Percentiles rank a stretch among this genome's conserved stretches.
Conservation (phyloP, 2,329 filamentous ascomycete species). For the Bipolaris victoriae region DNA sequence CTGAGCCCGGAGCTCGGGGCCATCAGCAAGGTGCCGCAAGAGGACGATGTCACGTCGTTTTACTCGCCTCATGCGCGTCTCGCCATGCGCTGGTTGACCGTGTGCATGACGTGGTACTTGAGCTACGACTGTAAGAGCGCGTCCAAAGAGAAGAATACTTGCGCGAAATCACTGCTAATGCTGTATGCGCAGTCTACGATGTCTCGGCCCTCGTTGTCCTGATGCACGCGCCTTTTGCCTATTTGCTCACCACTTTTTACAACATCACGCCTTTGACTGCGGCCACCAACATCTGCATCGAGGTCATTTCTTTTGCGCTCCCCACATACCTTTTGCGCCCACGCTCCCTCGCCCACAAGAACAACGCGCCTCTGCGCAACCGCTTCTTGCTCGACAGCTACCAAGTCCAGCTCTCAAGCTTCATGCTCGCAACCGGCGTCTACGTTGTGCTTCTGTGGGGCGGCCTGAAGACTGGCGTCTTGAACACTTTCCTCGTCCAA, state of each 20-base stretch:
- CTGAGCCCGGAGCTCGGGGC: slow-evolving; percentile 69
- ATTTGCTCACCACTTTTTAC: slow-evolving; percentile 81
- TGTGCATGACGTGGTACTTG: slow-evolving; percentile 74
- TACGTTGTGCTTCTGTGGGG: slow-evolving; percentile 76
- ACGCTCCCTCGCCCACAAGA: slow-evolving; percentile 67
- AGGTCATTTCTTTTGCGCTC: slow-evolving; percentile 70
- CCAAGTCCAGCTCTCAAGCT: slow-evolving; percentile 61
- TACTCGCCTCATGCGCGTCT: slow-evolving; percentile 58
- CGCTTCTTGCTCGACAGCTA: slow-evolving; percentile 50
- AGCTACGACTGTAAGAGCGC: slow-evolving; percentile 70
- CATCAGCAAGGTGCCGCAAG: slow-evolving; percentile 66
- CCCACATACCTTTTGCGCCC: slow-evolving; percentile 78
- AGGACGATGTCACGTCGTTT: slow-evolving; percentile 63
- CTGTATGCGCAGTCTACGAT: slow-evolving; percentile 44
- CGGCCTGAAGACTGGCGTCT: slow-evolving; percentile 67
- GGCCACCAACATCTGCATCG: slow-evolving; percentile 67
- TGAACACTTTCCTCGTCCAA: slow-evolving; percentile 73
- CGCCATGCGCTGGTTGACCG: slow-evolving; percentile 66
- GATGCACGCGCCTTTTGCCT: slow-evolving; percentile 75
- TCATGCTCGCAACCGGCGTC: slow-evolving; percentile 71
- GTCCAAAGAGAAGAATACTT: too few relatives aligned
- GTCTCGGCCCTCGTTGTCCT: slow-evolving; percentile 61
- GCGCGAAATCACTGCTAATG: slow-evolving; percentile 8
- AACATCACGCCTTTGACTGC: slow-evolving; percentile 67
- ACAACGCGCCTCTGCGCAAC: slow-evolving; percentile 54